Percentiles rank a stretch among this genome's conserved stretches.
phyloP scores from a whole-genome alignment of 176 grass and related monocot species.

The Lolium perenne region DNA sequence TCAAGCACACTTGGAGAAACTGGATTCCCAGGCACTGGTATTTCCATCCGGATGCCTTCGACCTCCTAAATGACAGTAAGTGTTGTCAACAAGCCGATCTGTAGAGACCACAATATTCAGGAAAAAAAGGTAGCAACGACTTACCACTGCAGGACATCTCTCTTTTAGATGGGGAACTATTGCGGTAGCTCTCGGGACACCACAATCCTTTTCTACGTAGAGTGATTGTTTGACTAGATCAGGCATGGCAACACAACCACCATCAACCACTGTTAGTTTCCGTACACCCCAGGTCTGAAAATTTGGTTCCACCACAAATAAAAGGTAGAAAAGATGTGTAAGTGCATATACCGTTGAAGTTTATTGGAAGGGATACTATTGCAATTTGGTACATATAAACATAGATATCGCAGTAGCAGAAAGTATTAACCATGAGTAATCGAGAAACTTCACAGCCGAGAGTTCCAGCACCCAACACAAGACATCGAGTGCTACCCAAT shows the following conservation, averaged over 20 bases:
- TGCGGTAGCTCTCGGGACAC: constrained; percentile 75
- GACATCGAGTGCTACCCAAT: constrained; percentile 59
- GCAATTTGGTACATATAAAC: constrained; percentile 11
- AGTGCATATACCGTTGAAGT: constrained; percentile 7
- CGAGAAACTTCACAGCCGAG: constrained; percentile 97
- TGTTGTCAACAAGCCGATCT: constrained; percentile 22
- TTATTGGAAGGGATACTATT: constrained; percentile 4
- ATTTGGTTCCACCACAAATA: constrained; percentile 28
- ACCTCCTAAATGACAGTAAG: constrained; percentile 62
- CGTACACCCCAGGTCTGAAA: constrained; percentile 93
- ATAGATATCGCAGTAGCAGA: constrained; percentile 8
- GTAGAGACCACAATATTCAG: constrained; percentile 5
- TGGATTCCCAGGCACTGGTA: constrained; percentile 73
- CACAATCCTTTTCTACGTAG: constrained; percentile 82
- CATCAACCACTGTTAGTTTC: constrained; percentile 82
- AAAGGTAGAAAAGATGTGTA: background rate
- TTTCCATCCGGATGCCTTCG: constrained; percentile 77
- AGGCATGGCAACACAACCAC: constrained; percentile 63
- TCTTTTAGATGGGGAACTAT: constrained; percentile 75
- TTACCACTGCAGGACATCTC: constrained; percentile 82
- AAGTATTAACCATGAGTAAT: constrained; percentile 76
- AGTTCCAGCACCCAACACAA: constrained; percentile 81
- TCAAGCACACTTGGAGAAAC: constrained; percentile 65
- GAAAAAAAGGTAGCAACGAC: constrained; percentile 1
- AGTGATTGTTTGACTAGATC: constrained; percentile 89